phyloP scores from a whole-genome alignment of 805 yeast species.

The Yamadazyma phyllophila region DNA sequence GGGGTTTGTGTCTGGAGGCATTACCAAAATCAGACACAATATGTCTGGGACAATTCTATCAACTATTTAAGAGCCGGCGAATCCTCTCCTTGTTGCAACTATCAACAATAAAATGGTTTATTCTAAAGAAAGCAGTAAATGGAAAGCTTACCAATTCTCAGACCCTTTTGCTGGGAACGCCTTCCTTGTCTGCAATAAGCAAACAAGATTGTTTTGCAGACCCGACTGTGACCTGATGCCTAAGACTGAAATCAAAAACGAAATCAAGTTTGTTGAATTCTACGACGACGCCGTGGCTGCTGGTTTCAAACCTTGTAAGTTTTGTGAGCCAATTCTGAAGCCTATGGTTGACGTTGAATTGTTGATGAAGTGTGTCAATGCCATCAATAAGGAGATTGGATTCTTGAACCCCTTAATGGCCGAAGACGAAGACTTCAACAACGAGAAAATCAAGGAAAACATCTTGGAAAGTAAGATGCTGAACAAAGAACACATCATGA shows the following conservation, averaged over 20 bases:
- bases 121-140: constrained; percentile 44
- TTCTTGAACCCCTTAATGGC: constrained; percentile 51
- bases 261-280: constrained; percentile 44
- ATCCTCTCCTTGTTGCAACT: background rate
- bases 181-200: constrained; percentile 51
- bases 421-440: constrained; percentile 42
- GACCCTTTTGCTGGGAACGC: constrained; percentile 65
- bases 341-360: constrained; percentile 48
- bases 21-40: constrained; percentile 1
- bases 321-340: constrained; percentile 51
- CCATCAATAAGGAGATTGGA: constrained; percentile 57
- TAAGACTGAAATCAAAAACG: constrained; percentile 41
- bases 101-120: constrained; percentile 20
- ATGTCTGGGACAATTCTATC: constrained; percentile 1
- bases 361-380: constrained; percentile 48
- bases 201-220: constrained; percentile 50
- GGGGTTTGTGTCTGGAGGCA: constrained; percentile 4
- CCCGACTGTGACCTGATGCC: constrained; percentile 63
- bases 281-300: constrained; percentile 40
- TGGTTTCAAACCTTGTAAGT: constrained; percentile 52
- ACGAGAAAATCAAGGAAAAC: constrained; percentile 35
- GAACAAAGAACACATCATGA: constrained; percentile 24
- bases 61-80: background rate
- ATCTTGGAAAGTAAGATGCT: constrained; percentile 26
- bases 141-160: constrained; percentile 64